Evolutionary conservation across 257 asterid genomes (phyloP).

Genomic region (Linaria vulgaris): DNA sequence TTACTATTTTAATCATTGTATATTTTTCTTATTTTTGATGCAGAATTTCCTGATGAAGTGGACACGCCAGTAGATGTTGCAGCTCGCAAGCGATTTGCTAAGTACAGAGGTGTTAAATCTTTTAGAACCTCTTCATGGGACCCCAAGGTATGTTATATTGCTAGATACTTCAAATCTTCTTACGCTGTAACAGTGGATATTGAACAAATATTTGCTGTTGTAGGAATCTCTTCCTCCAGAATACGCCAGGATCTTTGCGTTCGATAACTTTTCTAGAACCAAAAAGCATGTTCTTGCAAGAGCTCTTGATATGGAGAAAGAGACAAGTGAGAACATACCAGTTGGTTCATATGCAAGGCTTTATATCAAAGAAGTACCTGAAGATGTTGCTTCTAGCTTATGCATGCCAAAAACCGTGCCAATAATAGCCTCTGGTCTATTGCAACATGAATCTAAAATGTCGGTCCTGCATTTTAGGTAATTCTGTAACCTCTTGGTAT

Average conservation of each 20-base stretch:
- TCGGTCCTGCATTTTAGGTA: constrained; percentile 98
- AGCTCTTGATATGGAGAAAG: constrained; percentile 68
- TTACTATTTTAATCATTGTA: constrained; percentile 3
- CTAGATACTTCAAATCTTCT: not conserved
- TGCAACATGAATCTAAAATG: constrained; percentile 89
- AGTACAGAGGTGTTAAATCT: constrained; percentile 90
- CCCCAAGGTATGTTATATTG: constrained; percentile 66
- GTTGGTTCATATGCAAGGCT: constrained; percentile 76
- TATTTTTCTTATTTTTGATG: constrained; percentile 13
- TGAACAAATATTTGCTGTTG: constrained; percentile 29
- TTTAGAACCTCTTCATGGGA: constrained; percentile 99
- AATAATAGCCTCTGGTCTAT: constrained; percentile 69
- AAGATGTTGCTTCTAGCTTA: constrained; percentile 58
- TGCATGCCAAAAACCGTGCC: constrained; percentile 51
- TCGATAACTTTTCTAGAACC: constrained; percentile 79
- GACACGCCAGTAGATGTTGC: constrained; percentile 86
- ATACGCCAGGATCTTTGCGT: constrained; percentile 84
- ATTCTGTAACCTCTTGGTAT: constrained; percentile 20
- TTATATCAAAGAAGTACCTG: constrained; percentile 59
- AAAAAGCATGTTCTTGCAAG: constrained; percentile 81
- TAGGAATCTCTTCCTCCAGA: constrained; percentile 97
- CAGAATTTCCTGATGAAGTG: constrained; percentile 98
- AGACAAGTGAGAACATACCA: constrained; percentile 44
- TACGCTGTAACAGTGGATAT: not conserved
- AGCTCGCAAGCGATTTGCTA: constrained; percentile 94